Evolutionary conservation across 441 rosid species (phyloP).

Genomic region (Theobroma grandiflorum): DNA sequence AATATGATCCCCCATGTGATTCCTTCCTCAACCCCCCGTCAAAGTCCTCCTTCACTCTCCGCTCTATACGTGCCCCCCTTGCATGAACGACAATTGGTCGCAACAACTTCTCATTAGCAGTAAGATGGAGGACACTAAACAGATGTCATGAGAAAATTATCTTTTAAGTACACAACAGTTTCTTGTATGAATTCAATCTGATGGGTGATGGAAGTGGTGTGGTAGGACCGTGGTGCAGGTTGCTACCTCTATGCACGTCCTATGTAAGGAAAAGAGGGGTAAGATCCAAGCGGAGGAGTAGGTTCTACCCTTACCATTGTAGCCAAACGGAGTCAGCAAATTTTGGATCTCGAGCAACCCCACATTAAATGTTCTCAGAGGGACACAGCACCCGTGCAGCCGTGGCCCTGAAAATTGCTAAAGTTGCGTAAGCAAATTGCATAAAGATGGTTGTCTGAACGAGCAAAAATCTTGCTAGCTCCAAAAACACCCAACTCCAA

Average conservation of each 20-base stretch:
- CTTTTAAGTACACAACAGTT: no score
- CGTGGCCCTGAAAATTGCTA: no score
- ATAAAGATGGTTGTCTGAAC: background rate
- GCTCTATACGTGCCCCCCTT: background rate
- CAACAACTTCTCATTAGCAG: no score
- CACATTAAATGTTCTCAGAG: slow-evolving; percentile 20
- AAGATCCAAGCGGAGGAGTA: background rate
- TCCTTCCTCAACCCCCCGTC: background rate
- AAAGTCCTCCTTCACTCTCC: slow-evolving; percentile 15
- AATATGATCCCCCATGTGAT: slow-evolving; percentile 27
- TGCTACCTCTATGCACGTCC: no score
- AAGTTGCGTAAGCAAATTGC: background rate
- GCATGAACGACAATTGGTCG: background rate
- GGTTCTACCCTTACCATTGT: background rate
- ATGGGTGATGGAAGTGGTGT: no score
- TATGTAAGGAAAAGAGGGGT: background rate
- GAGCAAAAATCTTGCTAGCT: background rate
- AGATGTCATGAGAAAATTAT: no score
- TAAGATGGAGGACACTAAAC: no score
- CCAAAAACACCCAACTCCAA: no score
- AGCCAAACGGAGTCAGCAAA: slow-evolving; percentile 27
- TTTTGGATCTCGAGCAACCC: slow-evolving; percentile 43
- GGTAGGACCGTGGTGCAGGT: no score
- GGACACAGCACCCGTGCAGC: background rate
- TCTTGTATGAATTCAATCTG: no score